These are phyloP conservation scores for Vitis vinifera DNA, from an alignment of 164 flowering plant genomes.

Conservation along the genomic window DNA sequence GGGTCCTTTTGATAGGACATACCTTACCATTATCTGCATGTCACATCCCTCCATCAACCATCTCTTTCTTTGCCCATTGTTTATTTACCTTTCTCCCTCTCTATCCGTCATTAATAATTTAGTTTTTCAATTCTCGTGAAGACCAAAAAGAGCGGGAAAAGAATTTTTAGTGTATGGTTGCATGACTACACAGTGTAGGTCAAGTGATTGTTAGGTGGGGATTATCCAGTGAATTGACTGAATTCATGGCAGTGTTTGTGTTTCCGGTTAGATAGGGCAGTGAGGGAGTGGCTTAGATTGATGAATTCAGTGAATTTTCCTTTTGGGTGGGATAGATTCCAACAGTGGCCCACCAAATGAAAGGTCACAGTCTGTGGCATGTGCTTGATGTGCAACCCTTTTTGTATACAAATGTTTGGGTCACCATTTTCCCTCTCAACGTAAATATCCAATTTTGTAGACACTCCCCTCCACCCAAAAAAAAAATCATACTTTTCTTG, in stretches of 20 bases:
- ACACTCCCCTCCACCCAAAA: no score
- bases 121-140: not conserved
- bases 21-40: slow-evolving; percentile 20
- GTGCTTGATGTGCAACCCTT: slow-evolving; percentile 6
- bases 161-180: no score
- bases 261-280: no score
- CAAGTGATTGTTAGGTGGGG: no score
- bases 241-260: no score
- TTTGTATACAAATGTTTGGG: not conserved
- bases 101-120: not conserved
- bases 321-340: slow-evolving; percentile 1
- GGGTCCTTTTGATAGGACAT: slow-evolving; percentile 14
- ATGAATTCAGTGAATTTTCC: not conserved
- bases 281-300: slow-evolving; percentile 7
- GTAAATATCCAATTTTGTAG: no score
- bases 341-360: slow-evolving; percentile 1
- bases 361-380: slow-evolving; percentile 14
- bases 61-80: slow-evolving; percentile 5
- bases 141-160: no score
- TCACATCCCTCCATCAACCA: slow-evolving; percentile 12
- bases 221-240: no score
- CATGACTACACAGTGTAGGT: no score
- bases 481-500: no score
- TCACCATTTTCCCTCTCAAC: slow-evolving; percentile 5
- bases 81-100: not conserved